Evolutionary conservation across 139 green algal species (phyloP).

Genomic region (Chlamydomonas applanata): DNA sequence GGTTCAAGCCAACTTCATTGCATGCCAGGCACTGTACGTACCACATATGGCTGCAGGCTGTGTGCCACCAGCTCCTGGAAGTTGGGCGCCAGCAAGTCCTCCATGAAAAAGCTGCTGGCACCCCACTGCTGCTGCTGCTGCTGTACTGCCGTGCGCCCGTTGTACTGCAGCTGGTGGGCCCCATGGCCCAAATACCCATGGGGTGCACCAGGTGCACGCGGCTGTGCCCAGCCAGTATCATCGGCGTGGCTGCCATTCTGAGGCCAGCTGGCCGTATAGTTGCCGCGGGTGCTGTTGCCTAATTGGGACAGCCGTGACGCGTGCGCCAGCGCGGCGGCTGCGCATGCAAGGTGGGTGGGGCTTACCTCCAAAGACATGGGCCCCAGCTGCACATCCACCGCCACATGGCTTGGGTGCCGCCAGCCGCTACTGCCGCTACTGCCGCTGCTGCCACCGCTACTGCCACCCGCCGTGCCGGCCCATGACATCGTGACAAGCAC

Average conservation of each 20-base stretch:
- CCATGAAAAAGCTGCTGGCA: no score
- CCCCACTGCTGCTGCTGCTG: no score
- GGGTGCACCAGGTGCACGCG: no score
- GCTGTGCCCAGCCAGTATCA: not conserved
- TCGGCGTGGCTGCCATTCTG: not conserved
- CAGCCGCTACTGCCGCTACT: not conserved
- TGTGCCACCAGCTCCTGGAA: slow-evolving; percentile 8
- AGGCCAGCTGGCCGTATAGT: not conserved
- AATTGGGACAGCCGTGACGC: not conserved
- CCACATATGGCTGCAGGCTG: slow-evolving; percentile 3
- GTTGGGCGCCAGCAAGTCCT: slow-evolving; percentile 4
- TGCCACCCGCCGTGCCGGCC: not conserved
- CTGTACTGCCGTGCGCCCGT: no score
- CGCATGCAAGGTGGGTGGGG: slow-evolving; percentile 1
- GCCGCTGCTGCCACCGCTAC: not conserved
- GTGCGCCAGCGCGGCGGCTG: not conserved
- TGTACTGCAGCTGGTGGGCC: no score
- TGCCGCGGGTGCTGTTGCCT: not conserved
- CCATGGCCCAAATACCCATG: no score
- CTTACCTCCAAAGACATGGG: not conserved
- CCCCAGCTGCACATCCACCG: not conserved
- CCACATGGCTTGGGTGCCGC: not conserved
- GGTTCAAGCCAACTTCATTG: no score
- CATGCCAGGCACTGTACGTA: no score
- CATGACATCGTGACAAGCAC: no score